Percentiles rank a stretch among this genome's conserved stretches.
phyloP scores from a whole-genome alignment of 345 rosid genomes.

The Lenwebbia sp. region DNA sequence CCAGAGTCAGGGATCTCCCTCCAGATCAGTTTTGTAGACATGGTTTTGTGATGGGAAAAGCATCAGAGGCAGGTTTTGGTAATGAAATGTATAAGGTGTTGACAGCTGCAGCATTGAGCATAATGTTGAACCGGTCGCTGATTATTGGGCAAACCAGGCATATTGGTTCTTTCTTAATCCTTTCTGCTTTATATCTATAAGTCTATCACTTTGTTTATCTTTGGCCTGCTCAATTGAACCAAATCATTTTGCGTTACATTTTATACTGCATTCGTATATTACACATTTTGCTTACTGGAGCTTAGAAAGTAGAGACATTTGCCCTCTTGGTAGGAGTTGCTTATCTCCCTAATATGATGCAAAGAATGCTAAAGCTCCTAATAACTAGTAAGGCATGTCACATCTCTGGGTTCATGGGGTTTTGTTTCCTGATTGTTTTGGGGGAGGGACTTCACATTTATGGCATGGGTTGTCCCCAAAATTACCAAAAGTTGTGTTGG shows the following conservation, averaged over 20 bases:
- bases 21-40: constrained; percentile 76
- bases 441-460: background rate
- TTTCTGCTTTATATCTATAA: constrained; percentile 25
- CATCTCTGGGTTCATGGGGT: background rate
- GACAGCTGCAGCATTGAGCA: constrained; percentile 78
- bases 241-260: background rate
- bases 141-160: constrained; percentile 99
- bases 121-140: constrained; percentile 89
- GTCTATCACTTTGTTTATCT: background rate
- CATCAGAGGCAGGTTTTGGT: constrained; percentile 97
- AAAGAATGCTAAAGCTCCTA: background rate
- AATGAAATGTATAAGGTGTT: constrained; percentile 97
- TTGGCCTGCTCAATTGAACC: background rate
- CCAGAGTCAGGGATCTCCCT: constrained; percentile 54
- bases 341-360: background rate
- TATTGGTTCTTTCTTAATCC: constrained; percentile 96
- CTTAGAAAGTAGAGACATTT: background rate
- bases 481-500: background rate
- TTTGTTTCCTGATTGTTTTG: background rate
- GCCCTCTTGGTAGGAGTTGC: background rate
- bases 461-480: background rate
- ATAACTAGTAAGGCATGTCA: background rate
- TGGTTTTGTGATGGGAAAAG: constrained; percentile 80
- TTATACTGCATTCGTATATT: background rate
- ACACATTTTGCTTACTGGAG: background rate